Percentiles rank a stretch among this genome's conserved stretches.
phyloP scores from a whole-genome alignment of 2,329 filamentous ascomycete species.

The Rugonectria rugulosa region DNA sequence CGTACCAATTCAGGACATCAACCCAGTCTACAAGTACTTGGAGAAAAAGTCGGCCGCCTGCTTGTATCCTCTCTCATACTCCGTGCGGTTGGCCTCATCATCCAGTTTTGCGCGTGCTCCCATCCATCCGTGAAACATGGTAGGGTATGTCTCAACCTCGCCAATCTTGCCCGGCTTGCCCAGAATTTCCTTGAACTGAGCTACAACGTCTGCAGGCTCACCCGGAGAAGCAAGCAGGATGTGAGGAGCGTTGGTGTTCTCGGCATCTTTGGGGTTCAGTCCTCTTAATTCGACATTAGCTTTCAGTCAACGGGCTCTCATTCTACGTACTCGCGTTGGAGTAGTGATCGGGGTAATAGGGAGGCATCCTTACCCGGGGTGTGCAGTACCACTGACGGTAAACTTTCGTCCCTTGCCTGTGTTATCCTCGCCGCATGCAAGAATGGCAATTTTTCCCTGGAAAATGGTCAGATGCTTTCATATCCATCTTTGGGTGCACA shows the following conservation, averaged over 20 bases:
- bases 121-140: slow-evolving; percentile 68
- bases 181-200: slow-evolving; percentile 53
- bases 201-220: slow-evolving; percentile 53
- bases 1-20: too few species aligned
- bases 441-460: slow-evolving; percentile 49
- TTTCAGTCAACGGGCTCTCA: too few species aligned
- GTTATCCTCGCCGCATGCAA: slow-evolving; percentile 48
- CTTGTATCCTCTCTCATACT: slow-evolving; percentile 59
- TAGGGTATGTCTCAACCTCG: slow-evolving; percentile 56
- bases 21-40: slow-evolving; percentile 46
- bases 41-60: slow-evolving; percentile 52
- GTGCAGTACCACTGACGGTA: slow-evolving; percentile 42
- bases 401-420: slow-evolving; percentile 46
- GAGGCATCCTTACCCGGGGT: slow-evolving; percentile 42
- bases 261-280: slow-evolving; percentile 51
- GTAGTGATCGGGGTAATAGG: too few species aligned
- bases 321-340: too few species aligned
- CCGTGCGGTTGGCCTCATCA: slow-evolving; percentile 52
- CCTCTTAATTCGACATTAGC: slow-evolving; percentile 23
- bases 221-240: slow-evolving; percentile 59
- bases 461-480: slow-evolving; percentile 23
- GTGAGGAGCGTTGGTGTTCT: slow-evolving; percentile 53
- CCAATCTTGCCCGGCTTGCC: slow-evolving; percentile 43
- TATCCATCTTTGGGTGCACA: neutral
- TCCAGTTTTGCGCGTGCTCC: slow-evolving; percentile 58